Evolutionary conservation across 2,329 filamentous ascomycete species (phyloP), one percentile per base, ranked within the genome.

Genomic region (Colletotrichum incanum): DNA sequence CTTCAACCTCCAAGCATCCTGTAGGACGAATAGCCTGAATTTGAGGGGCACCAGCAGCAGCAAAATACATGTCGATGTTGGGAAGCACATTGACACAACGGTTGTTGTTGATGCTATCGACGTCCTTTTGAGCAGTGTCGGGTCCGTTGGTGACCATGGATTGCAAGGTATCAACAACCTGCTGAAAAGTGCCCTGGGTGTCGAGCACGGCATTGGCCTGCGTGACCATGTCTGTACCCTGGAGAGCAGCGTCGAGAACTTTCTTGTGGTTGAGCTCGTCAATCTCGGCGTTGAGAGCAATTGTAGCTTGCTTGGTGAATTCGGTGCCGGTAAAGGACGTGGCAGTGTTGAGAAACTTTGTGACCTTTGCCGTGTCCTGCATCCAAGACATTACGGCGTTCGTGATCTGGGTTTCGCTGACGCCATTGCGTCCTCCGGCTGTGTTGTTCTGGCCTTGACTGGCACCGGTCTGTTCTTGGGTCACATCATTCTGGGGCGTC

Each of bases 241-340:
- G 37, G 47, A 76, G 62, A 23, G 69, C 75, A 6, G 64, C 60
- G 49, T 76, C 75, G 43, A 76, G 73, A 11, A 76, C 65, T 65
- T 65, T 75, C 68, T 76, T 76, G 66, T 76, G 75, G 47, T 76
- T 76, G 45, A 76, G 74, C 71, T 76, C 75, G 52, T 76, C 75
- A 47, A 73, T 67, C 54, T 76, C 75, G 16, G 75, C 74, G 52
- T 76, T 76, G 63, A 76, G 75, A 6, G 75, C 75, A 28, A 76
- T 76, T 14, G 73, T 74, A 4, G 75, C 75, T 49, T 75, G 73
- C 45, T 59, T 70, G 55, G 73, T 76, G 71, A 73, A 76, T 50
- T 76, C 75, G 41, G 72, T 58, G 8, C 75, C 75, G 20, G 75
- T 72, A 49, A 66, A 72, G 12, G 73, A 74, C 1, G 75, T 75